Base-by-base conservation (phyloP, 2,329 filamentous ascomycete species). In the Trichoderma citrinoviride region DNA sequence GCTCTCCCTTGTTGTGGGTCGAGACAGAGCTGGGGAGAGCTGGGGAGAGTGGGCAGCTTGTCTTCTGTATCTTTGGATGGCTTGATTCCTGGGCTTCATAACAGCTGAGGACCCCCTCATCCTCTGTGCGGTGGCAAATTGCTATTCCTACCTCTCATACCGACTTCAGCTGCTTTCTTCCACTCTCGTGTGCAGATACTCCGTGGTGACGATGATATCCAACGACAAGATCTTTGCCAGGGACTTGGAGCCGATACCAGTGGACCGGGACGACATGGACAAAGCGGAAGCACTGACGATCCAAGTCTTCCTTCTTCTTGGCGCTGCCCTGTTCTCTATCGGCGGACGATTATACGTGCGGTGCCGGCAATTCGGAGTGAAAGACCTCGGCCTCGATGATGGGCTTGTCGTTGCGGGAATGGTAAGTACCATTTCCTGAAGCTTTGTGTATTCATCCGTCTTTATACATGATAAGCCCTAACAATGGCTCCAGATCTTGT, bases 1-100 rank as follows among this genome's bases (percentile, higher is more conserved):
- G 23, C 50, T 62, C 60, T 54, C 49, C 60, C 37, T 25, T 29
- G 7, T 8, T 41, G 60, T 62, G 60, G 60, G 60, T 50, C 60
- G 15, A 46, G 49, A 46, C 41, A 54, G 44, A 58, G 41, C 5
- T 4, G 41, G 41, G 7, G 15, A 62, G 52, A 55, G 25, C 49
- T 54, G 49, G 49, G 40, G 25, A 54, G 19, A 33, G 37, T 19
- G 27, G 60, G 60, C 40, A 40, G 60, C 25, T 61, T 62, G 50
- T 37, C 19, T 54, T 37, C n/a, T 62, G 47, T 62, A 27, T 49
- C 37, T 49, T n/a, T 60, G 33, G 27, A 62, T 54, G 60, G 60
- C 50, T 62, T 46, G 60, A 37, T 62, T 62, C 49, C 47, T 14
- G 25, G 40, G 40, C 40, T 46, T 62, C 47, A 62, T 53, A 46